These are phyloP conservation scores for Chlorella vulgaris DNA, from an alignment of 139 green algal species.

Conservation along the genomic window DNA sequence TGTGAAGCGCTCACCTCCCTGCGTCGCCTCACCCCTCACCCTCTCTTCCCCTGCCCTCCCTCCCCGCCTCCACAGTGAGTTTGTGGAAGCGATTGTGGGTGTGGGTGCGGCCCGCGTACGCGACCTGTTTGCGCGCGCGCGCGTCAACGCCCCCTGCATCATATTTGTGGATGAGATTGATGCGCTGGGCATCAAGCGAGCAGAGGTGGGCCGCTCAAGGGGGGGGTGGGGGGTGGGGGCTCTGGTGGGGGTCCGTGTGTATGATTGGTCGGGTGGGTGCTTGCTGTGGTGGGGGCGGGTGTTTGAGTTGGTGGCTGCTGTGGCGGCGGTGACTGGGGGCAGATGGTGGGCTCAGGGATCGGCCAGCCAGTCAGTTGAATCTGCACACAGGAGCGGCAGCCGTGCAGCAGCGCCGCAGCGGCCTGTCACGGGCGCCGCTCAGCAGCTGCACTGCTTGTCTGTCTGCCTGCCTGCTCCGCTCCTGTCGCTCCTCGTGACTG, in stretches of 20 bases:
- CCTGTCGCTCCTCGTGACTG: too few relatives aligned
- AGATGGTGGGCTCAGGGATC: not conserved
- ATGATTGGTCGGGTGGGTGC: not conserved
- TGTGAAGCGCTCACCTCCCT: too few relatives aligned
- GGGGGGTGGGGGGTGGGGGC: not conserved
- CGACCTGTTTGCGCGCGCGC: slow-evolving; percentile 95
- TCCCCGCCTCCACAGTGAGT: slow-evolving; percentile 74
- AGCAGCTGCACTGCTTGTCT: too few relatives aligned
- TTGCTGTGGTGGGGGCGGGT: not conserved
- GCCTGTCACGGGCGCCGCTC: too few relatives aligned
- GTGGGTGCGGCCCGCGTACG: slow-evolving; percentile 94
- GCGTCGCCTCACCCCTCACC: too few relatives aligned
- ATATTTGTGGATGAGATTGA: slow-evolving; percentile 99
- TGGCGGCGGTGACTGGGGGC: not conserved
- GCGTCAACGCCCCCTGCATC: slow-evolving; percentile 86
- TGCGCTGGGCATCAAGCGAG: slow-evolving; percentile 87
- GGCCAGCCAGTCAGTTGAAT: too few relatives aligned
- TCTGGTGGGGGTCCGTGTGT: too few relatives aligned
- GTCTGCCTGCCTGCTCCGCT: too few relatives aligned
- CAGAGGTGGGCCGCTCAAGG: slow-evolving; percentile 56
- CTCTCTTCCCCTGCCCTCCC: not conserved
- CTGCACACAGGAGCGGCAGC: too few relatives aligned
- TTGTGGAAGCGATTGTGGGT: slow-evolving; percentile 97
- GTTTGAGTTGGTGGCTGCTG: not conserved
- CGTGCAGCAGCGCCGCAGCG: too few relatives aligned